Evolutionary conservation across 2,329 filamentous ascomycete genomes (phyloP), one percentile per base, ranked within the genome.

Genomic region (Aspergillus thermomutatus): DNA sequence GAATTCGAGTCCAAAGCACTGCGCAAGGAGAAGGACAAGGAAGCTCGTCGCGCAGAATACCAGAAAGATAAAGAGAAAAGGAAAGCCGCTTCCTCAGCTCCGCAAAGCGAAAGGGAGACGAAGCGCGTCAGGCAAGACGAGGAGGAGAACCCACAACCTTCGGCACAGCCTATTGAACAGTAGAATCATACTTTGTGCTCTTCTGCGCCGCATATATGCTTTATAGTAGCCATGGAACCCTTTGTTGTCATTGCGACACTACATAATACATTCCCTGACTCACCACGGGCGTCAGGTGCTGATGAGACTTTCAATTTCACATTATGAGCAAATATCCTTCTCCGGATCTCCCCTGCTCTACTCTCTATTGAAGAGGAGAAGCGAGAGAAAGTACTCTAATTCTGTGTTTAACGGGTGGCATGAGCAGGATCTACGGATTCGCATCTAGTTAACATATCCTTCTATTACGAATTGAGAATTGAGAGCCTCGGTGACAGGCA

Each of bases 1-100:
- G 94, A 99, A 72, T 96, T 97, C 68, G 94, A 99, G 77, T 96
- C 91, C 55, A 99, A 99, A 77, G 92, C 92, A 17, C 81, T 96
- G 26, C 83, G 94, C 31, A 94, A 94, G 65, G 92, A 97, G 73
- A 93, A 92, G 55, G 84, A 87, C 58, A 80, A 82, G 60, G 84
- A 86, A 66, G 79, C 79, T 19, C 74, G 82, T 53, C 75, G 77
- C 48, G 75, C 69, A 55, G 76, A 78, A 57, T 70, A 76, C 31
- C 73, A 75, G 59, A 77, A 76, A 61, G 76, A 80, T 56, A 77
- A 76, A 61, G 81, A 82, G 62, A 81, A 80, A 60, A 75, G 79
- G 50, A 81, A 79, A 63, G 75, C 73, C 10, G 73, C 71, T 40
- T 66, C 70, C 17, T 64, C 69, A 8, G 66, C 59, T 45, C 58